A percentile compares a stretch with the other conserved stretches of the same genome.
Conservation (phyloP, 1,284 basidiomycete genomes). For the Marasmius tenuissimus region DNA sequence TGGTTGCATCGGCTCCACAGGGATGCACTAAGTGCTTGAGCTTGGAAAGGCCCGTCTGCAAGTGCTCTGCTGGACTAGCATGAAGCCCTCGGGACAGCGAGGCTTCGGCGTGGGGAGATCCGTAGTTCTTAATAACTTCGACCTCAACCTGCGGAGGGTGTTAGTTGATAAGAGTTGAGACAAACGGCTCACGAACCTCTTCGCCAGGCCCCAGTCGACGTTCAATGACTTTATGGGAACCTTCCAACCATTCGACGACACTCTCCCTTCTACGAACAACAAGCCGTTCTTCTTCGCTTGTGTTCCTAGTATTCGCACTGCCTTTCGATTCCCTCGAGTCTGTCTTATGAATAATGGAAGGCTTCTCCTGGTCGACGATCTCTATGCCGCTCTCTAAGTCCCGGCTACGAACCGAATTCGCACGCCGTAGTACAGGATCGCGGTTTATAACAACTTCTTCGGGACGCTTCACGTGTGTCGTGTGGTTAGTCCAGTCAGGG, state of each 20-base stretch:
- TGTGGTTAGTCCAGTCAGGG: slow-evolving; percentile 9
- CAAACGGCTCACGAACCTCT: not conserved
- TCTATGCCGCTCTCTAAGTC: not conserved
- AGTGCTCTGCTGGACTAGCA: not conserved
- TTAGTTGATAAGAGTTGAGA: not conserved
- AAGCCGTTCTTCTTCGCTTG: not conserved
- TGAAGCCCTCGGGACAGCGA: not conserved
- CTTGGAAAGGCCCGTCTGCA: not conserved
- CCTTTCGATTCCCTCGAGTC: not conserved
- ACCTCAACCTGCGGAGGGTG: not conserved
- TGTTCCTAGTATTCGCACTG: not conserved
- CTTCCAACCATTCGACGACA: not conserved
- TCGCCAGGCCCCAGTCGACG: not conserved
- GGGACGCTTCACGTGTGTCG: not conserved
- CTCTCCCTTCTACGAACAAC: not conserved
- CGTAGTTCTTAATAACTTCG: slow-evolving; percentile 3
- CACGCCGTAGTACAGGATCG: not conserved
- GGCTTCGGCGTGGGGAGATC: not conserved
- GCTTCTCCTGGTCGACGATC: not conserved
- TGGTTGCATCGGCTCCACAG: not conserved
- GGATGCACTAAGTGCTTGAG: not conserved
- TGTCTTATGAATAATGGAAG: not conserved
- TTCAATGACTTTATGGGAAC: slow-evolving; percentile 5
- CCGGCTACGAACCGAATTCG: not conserved
- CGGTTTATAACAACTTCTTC: slow-evolving; percentile 6